These are phyloP conservation scores for Scytalidium sp. DNA, from an alignment of 2,329 filamentous ascomycete genomes.

Conservation along the genomic window DNA sequence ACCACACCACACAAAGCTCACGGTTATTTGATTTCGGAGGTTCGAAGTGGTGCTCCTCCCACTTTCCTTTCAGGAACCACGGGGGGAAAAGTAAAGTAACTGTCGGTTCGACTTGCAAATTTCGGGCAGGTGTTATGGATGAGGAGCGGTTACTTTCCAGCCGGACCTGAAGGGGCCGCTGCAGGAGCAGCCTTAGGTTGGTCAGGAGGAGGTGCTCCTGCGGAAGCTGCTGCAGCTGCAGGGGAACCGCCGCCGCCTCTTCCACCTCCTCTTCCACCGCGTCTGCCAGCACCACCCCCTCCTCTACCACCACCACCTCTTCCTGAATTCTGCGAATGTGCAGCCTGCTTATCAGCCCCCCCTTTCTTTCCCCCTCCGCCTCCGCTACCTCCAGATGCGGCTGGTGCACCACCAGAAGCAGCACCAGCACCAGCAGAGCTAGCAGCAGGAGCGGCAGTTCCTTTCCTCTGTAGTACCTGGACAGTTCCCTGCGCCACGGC, in stretches of 20 bases:
- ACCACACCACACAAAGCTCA: too few species aligned
- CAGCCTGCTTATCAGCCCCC: neutral
- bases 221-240: slow-evolving; percentile 9
- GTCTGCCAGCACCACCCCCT: slow-evolving; percentile 13
- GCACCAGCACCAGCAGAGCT: slow-evolving; percentile 54
- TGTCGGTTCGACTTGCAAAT: too few species aligned
- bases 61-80: too few species aligned
- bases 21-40: too few species aligned
- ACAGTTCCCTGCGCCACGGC: slow-evolving; percentile 81
- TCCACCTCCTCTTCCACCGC: slow-evolving; percentile 19
- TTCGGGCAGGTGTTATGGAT: too few species aligned
- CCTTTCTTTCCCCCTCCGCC: slow-evolving; percentile 3
- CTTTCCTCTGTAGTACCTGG: slow-evolving; percentile 80
- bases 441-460: slow-evolving; percentile 80
- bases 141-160: slow-evolving; percentile 23
- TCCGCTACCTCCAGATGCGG: slow-evolving; percentile 11
- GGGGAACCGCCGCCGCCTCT: slow-evolving; percentile 16
- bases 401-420: slow-evolving; percentile 12
- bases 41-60: too few species aligned
- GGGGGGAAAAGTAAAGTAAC: too few species aligned
- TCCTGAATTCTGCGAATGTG: slow-evolving; percentile 3
- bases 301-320: slow-evolving; percentile 6
- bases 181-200: slow-evolving; percentile 10
- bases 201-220: neutral
- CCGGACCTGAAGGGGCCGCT: slow-evolving; percentile 21